Base-by-base conservation (phyloP, 177 flowering plant species). In the Vitis hybrid region DNA sequence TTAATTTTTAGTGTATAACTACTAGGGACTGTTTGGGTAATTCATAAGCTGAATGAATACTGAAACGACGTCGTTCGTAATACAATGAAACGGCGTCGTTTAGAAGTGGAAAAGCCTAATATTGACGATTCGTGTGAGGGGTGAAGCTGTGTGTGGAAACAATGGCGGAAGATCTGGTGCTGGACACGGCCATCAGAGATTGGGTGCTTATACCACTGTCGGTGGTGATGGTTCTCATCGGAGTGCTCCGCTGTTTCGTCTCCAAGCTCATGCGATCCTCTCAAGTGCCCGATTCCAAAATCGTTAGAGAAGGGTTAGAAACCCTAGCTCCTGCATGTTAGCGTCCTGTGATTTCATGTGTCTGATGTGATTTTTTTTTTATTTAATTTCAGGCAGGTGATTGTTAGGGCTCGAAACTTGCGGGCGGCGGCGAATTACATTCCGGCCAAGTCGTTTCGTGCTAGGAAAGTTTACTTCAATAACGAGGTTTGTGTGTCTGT, bases 161-260 rank as follows among this genome's bases (percentile, higher is more conserved):
- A n/a, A 95, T 95, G 99, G 98, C 98, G 85, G 98, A 89, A 68
- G 99, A 94, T 85, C 89, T 94, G 72, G 99, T 94, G 1, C 77
- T 94, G 61, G 99, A 94, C 77, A 89, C 94, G 59, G 97, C 99
- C 57, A 94, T 94, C 75, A 93, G 99, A 82, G 94, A 94, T 67
- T 94, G 99, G 99, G 99, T 94, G 40, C 77, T 94, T 75, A 91
- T 94, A 49, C 99, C 99, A 12, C 86, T 94, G 49, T 94, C 98
- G 9, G 86, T 88, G 17, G 99, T 94, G 15, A 94, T 94, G 99
- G 98, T 93, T 17, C 90, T 93, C 65, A 93, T 95, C 64, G 98
- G 98, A 9, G 70, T 95, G 58, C 92, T 95, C 62, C 97, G 98
- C 52, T 83, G 90, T 85, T 95, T 93, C 64, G 98, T 93, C 62